Evolutionary conservation across 2,329 filamentous ascomycete genomes (phyloP), one percentile per base, ranked within the genome.

Genomic region (Trichoderma sp.): DNA sequence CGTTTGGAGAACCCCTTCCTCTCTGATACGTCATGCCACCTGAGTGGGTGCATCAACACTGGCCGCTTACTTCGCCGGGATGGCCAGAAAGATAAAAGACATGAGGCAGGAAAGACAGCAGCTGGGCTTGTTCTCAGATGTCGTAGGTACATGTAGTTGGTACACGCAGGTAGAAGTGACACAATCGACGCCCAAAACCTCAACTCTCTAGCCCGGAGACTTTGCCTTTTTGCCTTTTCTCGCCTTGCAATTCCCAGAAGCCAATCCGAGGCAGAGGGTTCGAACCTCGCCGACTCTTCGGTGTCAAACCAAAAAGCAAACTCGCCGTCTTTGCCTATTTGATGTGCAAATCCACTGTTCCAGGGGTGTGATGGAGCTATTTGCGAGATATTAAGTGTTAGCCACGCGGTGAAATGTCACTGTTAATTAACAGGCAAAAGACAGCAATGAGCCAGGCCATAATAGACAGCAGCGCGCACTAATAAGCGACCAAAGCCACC

Each of bases 381-480:
- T 43, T 56, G 52, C 24, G 52, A 49, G 13, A 49, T 49, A 49
- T 19, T 19, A 56, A n/a, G 6, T 52, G 40, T 62, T 61, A 49
- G 59, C 47, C 40, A 61, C 49, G 27, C 43, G 59, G 40, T 43
- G 59, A 62, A 62, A 52, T 62, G 59, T 62, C 59, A 62, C 59
- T 52, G 59, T n/a, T 47, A 49, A 33, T 56, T 49, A 49, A 47
- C 58, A 31, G 58, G 58, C 58, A 35, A 24, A 49, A 49, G 21
- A 43, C 19, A 37, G 33, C 33, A 35, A 35, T 10, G 31, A 27
- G 14, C 43, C 40, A 61, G 40, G 19, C 43, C 40, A 52, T 49
- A 21, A 21, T 21, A 29, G 24, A 33, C 52, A 6, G 60, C 60
- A 63, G 47, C 60, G 60, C 60, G 60, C 60, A 63, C n/a, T 35